A percentile compares a stretch with the other conserved stretches of the same genome.
Evolutionary conservation across 257 asterid species (phyloP).

Genomic region (Nicotiana noctiflora): DNA sequence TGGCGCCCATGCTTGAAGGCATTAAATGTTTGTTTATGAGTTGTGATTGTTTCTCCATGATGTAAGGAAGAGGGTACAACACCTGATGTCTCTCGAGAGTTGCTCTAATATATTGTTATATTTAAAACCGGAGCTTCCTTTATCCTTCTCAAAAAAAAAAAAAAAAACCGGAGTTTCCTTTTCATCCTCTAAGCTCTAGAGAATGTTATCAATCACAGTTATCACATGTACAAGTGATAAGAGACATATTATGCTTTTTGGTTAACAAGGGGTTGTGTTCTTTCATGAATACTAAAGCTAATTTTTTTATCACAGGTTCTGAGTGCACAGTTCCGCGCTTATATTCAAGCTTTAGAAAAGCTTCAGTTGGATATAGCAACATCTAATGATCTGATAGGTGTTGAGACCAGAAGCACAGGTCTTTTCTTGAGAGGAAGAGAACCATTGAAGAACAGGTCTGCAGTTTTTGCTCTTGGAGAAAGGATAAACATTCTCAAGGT

Average conservation of each 20-base stretch:
- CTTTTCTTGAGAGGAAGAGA: slow-evolving; percentile 93
- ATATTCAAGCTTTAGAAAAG: slow-evolving; percentile 97
- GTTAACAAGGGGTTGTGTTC: background rate
- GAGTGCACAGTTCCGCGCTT: slow-evolving; percentile 90
- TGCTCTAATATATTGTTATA: background rate
- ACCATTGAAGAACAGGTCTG: slow-evolving; percentile 97
- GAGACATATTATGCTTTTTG: background rate
- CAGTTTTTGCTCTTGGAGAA: slow-evolving; percentile 97
- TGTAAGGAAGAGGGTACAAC: background rate
- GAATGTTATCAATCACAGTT: slow-evolving; percentile 4
- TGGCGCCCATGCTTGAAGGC: slow-evolving; percentile 7
- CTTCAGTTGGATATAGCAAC: slow-evolving; percentile 97
- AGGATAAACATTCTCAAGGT: slow-evolving; percentile 97
- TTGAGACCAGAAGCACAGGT: slow-evolving; percentile 88
- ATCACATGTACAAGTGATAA: background rate
- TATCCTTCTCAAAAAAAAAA: background rate
- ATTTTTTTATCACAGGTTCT: slow-evolving; percentile 46
- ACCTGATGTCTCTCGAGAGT: background rate
- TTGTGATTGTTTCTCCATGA: background rate
- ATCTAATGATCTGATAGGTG: slow-evolving; percentile 92
- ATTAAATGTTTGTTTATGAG: background rate
- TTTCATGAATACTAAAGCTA: slow-evolving; percentile 7
- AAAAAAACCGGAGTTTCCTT: background rate
- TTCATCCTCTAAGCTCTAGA: background rate
- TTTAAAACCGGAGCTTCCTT: background rate